phyloP scores from a whole-genome alignment of 805 yeast genomes.

The Yueomyces sinensis region DNA sequence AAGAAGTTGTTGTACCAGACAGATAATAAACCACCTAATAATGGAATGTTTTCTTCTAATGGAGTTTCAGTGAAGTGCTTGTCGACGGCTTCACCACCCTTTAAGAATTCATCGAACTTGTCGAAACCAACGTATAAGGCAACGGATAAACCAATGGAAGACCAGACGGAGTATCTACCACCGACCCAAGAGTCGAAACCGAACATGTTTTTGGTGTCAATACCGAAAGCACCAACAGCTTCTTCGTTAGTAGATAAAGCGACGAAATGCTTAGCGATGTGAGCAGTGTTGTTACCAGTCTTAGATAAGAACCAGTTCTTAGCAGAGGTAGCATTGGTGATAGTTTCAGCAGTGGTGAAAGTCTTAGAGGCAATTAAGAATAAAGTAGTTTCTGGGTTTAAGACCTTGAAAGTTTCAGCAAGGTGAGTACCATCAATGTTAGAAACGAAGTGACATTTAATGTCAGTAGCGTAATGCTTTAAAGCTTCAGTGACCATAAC shows the following conservation, averaged over 20 bases:
- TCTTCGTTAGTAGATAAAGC: constrained; percentile 88
- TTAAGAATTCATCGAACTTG: constrained; percentile 80
- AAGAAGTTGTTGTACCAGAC: constrained; percentile 99
- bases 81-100: constrained; percentile 98
- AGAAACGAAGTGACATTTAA: constrained; percentile 85
- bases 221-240: constrained; percentile 91
- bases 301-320: constrained; percentile 81
- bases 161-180: constrained; percentile 99
- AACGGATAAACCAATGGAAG: constrained; percentile 93
- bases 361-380: constrained; percentile 93
- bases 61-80: constrained; percentile 78
- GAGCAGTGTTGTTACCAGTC: constrained; percentile 42
- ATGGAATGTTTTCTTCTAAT: constrained; percentile 82
- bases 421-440: constrained; percentile 98
- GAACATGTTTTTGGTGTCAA: constrained; percentile 96
- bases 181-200: constrained; percentile 99
- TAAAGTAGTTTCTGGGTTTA: constrained; percentile 84
- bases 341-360: constrained; percentile 97
- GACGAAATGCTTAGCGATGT: constrained; percentile 94
- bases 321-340: constrained; percentile 91
- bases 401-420: constrained; percentile 70
- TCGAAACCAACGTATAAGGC: constrained; percentile 93
- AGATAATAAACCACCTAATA: constrained; percentile 81
- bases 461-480: constrained; percentile 70
- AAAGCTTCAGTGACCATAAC: constrained; percentile 99